These are phyloP conservation scores for Fusarium anthophilum DNA, from an alignment of 2,329 filamentous ascomycete species.

Conservation along the genomic window DNA sequence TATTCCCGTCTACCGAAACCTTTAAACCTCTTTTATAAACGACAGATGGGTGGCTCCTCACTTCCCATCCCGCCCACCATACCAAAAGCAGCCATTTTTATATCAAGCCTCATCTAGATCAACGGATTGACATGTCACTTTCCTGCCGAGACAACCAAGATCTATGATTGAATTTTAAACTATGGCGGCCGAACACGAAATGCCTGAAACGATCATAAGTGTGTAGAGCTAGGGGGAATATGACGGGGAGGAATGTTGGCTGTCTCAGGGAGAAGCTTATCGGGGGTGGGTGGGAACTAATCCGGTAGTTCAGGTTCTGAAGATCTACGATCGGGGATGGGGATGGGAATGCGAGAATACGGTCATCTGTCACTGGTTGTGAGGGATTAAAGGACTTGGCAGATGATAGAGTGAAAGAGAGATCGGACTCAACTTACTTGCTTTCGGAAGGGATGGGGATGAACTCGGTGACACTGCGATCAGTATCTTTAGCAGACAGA, in stretches of 20 bases:
- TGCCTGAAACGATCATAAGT: background rate
- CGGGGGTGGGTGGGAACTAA: background rate
- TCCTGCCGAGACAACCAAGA: background rate
- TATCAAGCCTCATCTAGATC: background rate
- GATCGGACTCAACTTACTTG: background rate
- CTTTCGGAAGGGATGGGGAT: background rate
- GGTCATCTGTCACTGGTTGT: background rate
- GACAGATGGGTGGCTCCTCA: background rate
- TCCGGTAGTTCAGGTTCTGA: background rate
- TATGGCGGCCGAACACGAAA: background rate
- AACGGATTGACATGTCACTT: background rate
- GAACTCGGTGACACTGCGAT: too few species aligned
- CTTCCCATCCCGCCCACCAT: background rate
- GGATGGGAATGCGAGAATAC: background rate
- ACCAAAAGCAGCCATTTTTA: background rate
- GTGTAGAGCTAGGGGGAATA: background rate
- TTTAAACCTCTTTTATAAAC: background rate
- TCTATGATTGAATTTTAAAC: background rate
- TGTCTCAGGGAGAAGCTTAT: background rate
- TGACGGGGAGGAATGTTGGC: constrained; percentile 12
- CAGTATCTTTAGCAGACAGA: too few species aligned
- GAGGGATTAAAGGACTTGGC: background rate
- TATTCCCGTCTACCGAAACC: too few species aligned
- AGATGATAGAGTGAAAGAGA: background rate
- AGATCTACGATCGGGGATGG: background rate